Evolutionary conservation across 2,329 filamentous ascomycete genomes (phyloP), one percentile per base, ranked within the genome.

Genomic region (Ascochyta clinopodiicola): DNA sequence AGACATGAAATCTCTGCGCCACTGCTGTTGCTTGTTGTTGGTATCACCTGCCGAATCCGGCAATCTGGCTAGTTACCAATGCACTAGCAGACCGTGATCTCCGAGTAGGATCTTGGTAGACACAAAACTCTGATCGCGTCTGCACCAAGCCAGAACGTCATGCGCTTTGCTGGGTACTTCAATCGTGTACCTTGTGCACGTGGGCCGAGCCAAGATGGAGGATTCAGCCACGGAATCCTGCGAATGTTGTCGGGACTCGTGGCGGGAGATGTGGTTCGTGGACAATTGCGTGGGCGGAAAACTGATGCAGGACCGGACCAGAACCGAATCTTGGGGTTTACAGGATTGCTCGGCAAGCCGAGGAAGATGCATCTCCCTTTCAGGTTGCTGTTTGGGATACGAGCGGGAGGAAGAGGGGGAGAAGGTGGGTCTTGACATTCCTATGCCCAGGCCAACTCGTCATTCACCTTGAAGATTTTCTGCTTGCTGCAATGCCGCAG

Each of bases 141-240:
- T 27, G 22, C 24, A 15, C 44, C 12, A n/a, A 35, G 39, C 29
- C 29, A 25, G 22, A 35, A 31, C 27, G 25, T 7, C n/a, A 29
- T 44, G 43, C 24, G 34, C 32, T 25, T 34, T 49, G 32, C 21
- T 24, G 17, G 17, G 17, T 17, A 2, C 13, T 42, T 12, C 32
- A 4, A 40, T 22, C 54, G 43, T 38, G 48, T 57, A 47, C 47
- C 44, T 57, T 32, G 37, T 15, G 54, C 54, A 57, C 54, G 54
- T 57, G 54, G 54, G 38, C 19, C 5, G 6, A 31, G 48, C 54
- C 54, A 57, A 57, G 54, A 43, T 19, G n/a, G 10, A 40, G 47
- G 54, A 51, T 51, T 35, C 44, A 51, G 54, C 44, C 44, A 44
- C 48, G 4, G 4, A 38, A 38, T 51, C 53, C 48, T 51, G 19